phyloP scores from a whole-genome alignment of 768 basidiomycete genomes.

The Strobilomyces confusus region DNA sequence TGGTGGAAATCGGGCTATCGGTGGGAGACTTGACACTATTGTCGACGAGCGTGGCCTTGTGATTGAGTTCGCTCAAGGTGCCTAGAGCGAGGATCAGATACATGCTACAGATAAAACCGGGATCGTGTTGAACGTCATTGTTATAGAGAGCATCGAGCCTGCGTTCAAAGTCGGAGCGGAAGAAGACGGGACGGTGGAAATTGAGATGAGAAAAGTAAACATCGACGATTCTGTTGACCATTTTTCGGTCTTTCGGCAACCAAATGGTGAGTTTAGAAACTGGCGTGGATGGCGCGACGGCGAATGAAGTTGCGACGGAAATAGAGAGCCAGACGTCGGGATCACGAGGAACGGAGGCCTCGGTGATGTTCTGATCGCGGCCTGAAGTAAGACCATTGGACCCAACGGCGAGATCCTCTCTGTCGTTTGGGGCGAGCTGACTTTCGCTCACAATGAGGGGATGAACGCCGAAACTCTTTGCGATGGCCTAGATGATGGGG shows the following conservation, averaged over 20 bases:
- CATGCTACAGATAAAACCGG: conserved; percentile 73
- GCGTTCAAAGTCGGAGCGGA: conserved; percentile 63
- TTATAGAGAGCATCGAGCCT: conserved; percentile 66
- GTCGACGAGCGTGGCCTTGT: conserved; percentile 55
- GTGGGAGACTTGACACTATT: conserved; percentile 36
- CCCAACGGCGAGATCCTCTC: conserved; percentile 75
- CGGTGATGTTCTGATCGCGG: conserved; percentile 57
- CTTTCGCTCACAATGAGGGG: conserved; percentile 64
- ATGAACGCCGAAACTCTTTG: conserved; percentile 76
- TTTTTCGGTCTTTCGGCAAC: conserved; percentile 73
- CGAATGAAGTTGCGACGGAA: conserved; percentile 46
- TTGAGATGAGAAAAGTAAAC: conserved; percentile 78
- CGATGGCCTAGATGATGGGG: conserved; percentile 47
- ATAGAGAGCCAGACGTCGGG: conserved; percentile 57
- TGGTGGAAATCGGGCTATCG: conserved; percentile 39
- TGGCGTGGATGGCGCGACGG: conserved; percentile 16
- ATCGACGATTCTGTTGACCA: conserved; percentile 58
- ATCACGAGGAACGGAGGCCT: conserved; percentile 57
- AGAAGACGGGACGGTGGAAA: conserved; percentile 72
- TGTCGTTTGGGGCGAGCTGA: conserved; percentile 51
- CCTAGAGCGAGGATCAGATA: conserved; percentile 79
- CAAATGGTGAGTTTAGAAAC: conserved; percentile 43
- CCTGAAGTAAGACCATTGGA: conserved; percentile 67
- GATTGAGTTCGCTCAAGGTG: conserved; percentile 77
- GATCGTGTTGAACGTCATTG: conserved; percentile 52